Evolutionary conservation across 495 filamentous ascomycete species (phyloP).

Genomic region (Hapsidospora chrysogenum): DNA sequence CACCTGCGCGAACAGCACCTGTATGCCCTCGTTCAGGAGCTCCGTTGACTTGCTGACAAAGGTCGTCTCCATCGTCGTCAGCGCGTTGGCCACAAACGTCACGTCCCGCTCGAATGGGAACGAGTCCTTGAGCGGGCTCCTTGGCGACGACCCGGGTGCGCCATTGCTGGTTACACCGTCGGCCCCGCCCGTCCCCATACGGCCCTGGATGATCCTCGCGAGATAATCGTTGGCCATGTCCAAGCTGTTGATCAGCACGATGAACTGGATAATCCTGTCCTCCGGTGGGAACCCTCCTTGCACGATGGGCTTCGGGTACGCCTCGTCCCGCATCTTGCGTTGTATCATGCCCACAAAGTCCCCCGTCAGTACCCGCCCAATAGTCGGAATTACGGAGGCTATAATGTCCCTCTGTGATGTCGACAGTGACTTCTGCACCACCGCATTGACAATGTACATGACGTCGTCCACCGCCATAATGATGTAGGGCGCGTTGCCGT

Average conservation of each 20-base stretch:
- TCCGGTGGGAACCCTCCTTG: slow-evolving; percentile 71
- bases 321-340: slow-evolving; percentile 91
- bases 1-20: slow-evolving; percentile 74
- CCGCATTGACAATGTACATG: slow-evolving; percentile 95
- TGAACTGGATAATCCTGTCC: slow-evolving; percentile 65
- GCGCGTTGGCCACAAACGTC: slow-evolving; percentile 41
- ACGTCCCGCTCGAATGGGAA: slow-evolving; percentile 72
- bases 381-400: slow-evolving; percentile 56
- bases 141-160: too few relatives aligned
- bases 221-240: slow-evolving; percentile 83
- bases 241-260: slow-evolving; percentile 88
- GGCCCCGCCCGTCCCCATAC: slow-evolving; percentile 24
- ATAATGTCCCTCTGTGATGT: slow-evolving; percentile 68
- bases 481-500: slow-evolving; percentile 69
- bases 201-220: slow-evolving; percentile 61
- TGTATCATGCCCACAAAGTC: slow-evolving; percentile 97
- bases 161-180: slow-evolving; percentile 7
- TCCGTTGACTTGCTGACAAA: slow-evolving; percentile 67
- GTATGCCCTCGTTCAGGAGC: slow-evolving; percentile 63
- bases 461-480: slow-evolving; percentile 94
- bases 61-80: slow-evolving; percentile 49
- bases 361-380: slow-evolving; percentile 72
- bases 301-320: slow-evolving; percentile 59
- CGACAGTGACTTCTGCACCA: slow-evolving; percentile 67
- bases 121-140: slow-evolving; percentile 30